Evolutionary conservation across 2,329 filamentous ascomycete species (phyloP).

Genomic region (Fusarium veterinarium): DNA sequence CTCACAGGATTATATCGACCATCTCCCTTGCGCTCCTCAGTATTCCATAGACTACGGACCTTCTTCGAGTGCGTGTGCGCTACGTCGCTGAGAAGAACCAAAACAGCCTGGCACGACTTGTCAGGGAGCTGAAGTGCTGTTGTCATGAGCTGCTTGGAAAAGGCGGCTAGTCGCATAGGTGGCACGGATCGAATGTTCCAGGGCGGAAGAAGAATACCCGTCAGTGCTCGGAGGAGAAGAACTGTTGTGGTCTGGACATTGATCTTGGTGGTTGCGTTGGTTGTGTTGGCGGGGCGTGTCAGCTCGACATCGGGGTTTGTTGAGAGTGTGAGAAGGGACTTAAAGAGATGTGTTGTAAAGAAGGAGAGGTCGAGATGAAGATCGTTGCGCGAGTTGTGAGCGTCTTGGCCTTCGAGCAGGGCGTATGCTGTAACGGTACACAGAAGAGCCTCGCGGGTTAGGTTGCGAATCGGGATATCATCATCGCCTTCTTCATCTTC

Average conservation of each 20-base stretch:
- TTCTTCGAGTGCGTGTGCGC: constrained; percentile 85
- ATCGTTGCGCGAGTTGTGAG: constrained; percentile 81
- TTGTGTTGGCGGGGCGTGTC: constrained; percentile 59
- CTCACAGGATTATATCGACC: constrained; percentile 83
- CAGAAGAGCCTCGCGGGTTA: constrained; percentile 87
- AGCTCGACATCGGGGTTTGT: constrained; percentile 89
- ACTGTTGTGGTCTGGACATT: constrained; percentile 97
- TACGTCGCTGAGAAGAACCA: constrained; percentile 82
- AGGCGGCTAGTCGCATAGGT: constrained; percentile 87
- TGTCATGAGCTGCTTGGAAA: constrained; percentile 90
- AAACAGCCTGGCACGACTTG: constrained; percentile 83
- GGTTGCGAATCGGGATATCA: constrained; percentile 69
- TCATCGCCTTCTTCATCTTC: constrained; percentile 61
- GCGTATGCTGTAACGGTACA: constrained; percentile 97
- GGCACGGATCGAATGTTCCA: constrained; percentile 80
- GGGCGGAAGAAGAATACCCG: constrained; percentile 81
- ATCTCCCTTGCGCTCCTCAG: constrained; percentile 92
- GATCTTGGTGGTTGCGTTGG: constrained; percentile 71
- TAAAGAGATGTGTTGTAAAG: constrained; percentile 95
- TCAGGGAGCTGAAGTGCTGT: constrained; percentile 87
- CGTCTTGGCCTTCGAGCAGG: constrained; percentile 94
- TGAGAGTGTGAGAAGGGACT: constrained; percentile 80
- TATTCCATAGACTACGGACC: constrained; percentile 89
- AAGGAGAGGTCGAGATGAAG: constrained; percentile 93
- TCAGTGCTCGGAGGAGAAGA: constrained; percentile 87